phyloP scores from a whole-genome alignment of 352 stramenopile genomes.

The Aphanomyces invadans region DNA sequence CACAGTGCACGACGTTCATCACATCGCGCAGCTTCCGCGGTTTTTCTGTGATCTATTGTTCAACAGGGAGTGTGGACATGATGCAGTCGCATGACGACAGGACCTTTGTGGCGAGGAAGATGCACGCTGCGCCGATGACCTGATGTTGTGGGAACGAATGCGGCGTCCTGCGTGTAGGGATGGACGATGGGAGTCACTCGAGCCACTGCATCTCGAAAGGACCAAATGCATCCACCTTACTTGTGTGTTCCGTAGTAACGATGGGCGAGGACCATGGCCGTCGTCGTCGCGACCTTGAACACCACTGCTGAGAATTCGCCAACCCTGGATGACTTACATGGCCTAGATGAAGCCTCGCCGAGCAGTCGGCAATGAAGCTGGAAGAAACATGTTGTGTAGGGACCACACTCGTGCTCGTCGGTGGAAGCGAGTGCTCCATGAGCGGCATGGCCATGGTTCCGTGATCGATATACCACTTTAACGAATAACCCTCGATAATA shows the following conservation, averaged over 20 bases:
- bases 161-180: neutral
- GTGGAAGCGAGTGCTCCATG: no score
- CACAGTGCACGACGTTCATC: conserved; percentile 23
- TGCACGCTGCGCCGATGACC: conserved; percentile 21
- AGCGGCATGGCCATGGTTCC: no score
- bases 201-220: no score
- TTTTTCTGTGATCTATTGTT: conserved; percentile 20
- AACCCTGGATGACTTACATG: neutral
- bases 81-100: neutral
- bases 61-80: neutral
- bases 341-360: conserved; percentile 14
- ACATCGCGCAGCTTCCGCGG: conserved; percentile 21
- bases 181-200: no score
- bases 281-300: conserved; percentile 15
- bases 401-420: neutral
- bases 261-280: conserved; percentile 17
- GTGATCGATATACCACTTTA: no score
- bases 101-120: conserved; percentile 23
- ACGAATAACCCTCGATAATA: no score
- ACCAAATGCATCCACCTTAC: neutral
- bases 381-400: neutral
- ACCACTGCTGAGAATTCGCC: neutral
- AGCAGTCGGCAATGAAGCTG: conserved; percentile 23
- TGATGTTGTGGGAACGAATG: neutral
- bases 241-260: conserved; percentile 12